These are phyloP conservation scores for Colletotrichum sp. DNA, from an alignment of 2,329 filamentous ascomycete genomes.

Conservation along the genomic window DNA sequence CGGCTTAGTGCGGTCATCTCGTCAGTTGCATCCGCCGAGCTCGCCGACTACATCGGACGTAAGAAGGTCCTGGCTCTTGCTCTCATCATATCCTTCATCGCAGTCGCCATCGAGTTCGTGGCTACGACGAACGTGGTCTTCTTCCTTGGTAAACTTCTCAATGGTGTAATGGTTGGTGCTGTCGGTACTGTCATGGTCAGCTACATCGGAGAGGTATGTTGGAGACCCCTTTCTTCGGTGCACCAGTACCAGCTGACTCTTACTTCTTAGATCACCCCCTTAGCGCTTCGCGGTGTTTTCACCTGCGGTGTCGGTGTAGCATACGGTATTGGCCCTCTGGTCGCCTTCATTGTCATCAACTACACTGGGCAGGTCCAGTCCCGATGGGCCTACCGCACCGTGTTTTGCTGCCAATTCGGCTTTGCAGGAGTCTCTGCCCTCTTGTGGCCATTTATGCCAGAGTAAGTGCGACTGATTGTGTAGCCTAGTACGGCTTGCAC, in stretches of 20 bases:
- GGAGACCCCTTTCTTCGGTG: background rate
- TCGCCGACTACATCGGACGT: conserved; percentile 39
- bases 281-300: conserved; percentile 31
- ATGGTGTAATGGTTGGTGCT: conserved; percentile 39
- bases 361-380: conserved; percentile 27
- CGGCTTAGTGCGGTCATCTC: conserved; percentile 27
- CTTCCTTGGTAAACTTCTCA: conserved; percentile 45
- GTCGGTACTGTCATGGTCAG: conserved; percentile 30
- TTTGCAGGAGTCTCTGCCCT: conserved; percentile 33
- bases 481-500: background rate
- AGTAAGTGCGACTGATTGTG: conserved; percentile 28
- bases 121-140: conserved; percentile 44
- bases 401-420: conserved; percentile 38
- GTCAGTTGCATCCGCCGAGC: conserved; percentile 31
- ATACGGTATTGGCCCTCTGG: conserved; percentile 34
- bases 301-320: conserved; percentile 32
- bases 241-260: background rate
- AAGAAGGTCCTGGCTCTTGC: conserved; percentile 35
- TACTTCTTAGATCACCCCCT: conserved; percentile 26
- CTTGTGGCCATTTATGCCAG: conserved; percentile 42
- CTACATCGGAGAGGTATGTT: conserved; percentile 34
- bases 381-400: conserved; percentile 37
- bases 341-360: conserved; percentile 35
- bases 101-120: conserved; percentile 44
- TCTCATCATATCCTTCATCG: conserved; percentile 38